Evolutionary conservation across 495 filamentous ascomycete species (phyloP), one percentile per base, ranked within the genome.

Genomic region (Recurvomyces mirabilis): DNA sequence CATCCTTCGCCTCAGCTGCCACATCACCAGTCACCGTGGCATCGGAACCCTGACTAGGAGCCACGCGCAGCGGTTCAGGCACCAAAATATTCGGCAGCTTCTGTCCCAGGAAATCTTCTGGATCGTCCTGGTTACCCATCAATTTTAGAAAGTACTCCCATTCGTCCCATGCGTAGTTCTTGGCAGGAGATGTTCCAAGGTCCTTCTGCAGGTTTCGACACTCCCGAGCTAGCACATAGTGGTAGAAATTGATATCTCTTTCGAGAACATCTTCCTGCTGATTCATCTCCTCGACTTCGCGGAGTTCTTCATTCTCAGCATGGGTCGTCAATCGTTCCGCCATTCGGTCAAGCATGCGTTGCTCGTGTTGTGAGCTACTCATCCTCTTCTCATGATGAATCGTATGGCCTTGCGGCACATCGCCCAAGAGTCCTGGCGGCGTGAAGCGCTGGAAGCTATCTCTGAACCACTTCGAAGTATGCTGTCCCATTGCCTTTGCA

Each of bases 71-170:
- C 0, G 30, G 9, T 10, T 39, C 45, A 11, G 50, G 50, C 3
- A 48, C 45, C 32, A 48, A 21, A 29, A 48, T 30, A 26, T 47
- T 39, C 4, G 43, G 43, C 22, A 56, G 51, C 11, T 25, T 36
- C 24, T 46, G 33, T 3, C 47, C 49, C n/a, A 40, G 41, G 19
- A 34, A 41, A 34, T 49, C 21, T 12, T 34, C 21, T 11, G 60
- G 58, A 21, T 60, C 60, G 54, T 81, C 77, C 52, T 88, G 72
- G 57, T 85, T 75, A 13, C 83, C 84, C 13, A 89, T 70, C 2
- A 94, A 69, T 19, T 69, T 70, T 15, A 94, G 71, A 55, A 78
- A 93, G 64, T 78, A 84, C 7, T 77, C 75, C 87, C 87, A 94
- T 57, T 93, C 84, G 7, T 77, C 64, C 57, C 84, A 93, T 12